Base-by-base conservation (phyloP, 2,329 filamentous ascomycete species). In the Westerdykella aurantiaca region DNA sequence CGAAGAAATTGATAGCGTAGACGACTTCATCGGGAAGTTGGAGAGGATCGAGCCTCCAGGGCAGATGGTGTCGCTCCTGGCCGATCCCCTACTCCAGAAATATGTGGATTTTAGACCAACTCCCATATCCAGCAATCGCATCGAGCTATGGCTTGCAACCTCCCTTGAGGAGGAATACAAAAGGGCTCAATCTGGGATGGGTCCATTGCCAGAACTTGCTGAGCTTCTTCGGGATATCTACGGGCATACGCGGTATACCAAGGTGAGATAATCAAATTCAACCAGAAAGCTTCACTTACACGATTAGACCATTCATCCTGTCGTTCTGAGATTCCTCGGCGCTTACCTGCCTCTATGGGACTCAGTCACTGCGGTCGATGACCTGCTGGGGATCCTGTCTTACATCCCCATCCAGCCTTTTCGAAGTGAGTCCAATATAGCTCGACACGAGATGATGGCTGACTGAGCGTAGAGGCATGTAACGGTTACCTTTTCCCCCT, bases 31-130 rank as follows among this genome's bases (percentile, higher is more conserved):
- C 5, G 77, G 79, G 37, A 85, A 79, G 44, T 67, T 95, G 7
- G 87, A 94, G 53, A 85, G 77, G 52, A 82, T 95, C 21, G 86
- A 93, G 63, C 70, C 89, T 34, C 88, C 88, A 0, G 89, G 86
- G 50, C 88, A 95, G 65, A 73, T 94, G 2, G 81, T 89, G 34
- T 86, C 88, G 5, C 81, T 86, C 4, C 71, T 94, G 12, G 79
- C 78, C 2, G 86, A 94, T 57, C 84, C 84, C 3, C 71, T 94
- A 23, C 76, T 91, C 1, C 87, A 91, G 61, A 93, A 91, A 59
- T 78, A 73, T 42, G 72, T 91, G 18, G 69, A 88, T 29, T 69
- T 86, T n/a, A 63, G 48, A 6, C 58, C 64, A 11, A 61, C 64
- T 2, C 52, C 56, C 9, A 56, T 57, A 3, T 46, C 51, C 11